Evolutionary conservation across 768 basidiomycete genomes (phyloP).

Genomic region (Rubroboletus pulcherrimus): DNA sequence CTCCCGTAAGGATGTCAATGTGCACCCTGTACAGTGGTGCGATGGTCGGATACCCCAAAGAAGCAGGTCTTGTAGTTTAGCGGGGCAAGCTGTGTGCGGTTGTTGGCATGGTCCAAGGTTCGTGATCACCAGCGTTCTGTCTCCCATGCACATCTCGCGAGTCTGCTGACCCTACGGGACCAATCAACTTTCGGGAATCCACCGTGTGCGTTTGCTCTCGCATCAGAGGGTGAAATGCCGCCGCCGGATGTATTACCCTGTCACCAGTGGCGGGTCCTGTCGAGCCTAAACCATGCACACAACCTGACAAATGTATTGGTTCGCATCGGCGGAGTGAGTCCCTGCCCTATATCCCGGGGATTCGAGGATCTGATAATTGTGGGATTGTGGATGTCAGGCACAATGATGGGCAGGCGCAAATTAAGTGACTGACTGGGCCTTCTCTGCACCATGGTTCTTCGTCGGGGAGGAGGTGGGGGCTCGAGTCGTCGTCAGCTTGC

Average conservation of each 20-base stretch:
- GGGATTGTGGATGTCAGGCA: conserved; percentile 15
- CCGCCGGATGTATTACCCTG: not conserved
- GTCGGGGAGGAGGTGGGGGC: conserved; percentile 2
- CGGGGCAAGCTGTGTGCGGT: not conserved
- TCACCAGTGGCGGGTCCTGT: not conserved
- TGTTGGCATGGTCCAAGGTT: not conserved
- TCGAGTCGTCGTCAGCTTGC: conserved; percentile 4
- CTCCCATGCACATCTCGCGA: not conserved
- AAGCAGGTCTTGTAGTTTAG: conserved; percentile 11
- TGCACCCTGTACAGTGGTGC: conserved; percentile 2
- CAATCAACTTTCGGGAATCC: not conserved
- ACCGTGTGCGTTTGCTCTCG: not conserved
- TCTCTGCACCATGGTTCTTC: not conserved
- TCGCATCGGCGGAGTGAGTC: not conserved
- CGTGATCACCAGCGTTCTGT: not conserved
- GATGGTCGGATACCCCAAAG: conserved; percentile 10
- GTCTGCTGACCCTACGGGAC: conserved; percentile 13
- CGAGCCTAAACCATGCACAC: conserved; percentile 8
- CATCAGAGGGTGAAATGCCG: not conserved
- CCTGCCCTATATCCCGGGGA: not conserved
- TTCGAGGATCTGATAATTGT: conserved; percentile 5
- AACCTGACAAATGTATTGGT: not conserved
- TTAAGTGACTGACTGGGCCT: not conserved
- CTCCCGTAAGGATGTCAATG: not conserved
- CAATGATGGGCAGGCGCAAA: conserved; percentile 7